Base-by-base conservation (phyloP, 257 asterid species). In the Fraxinus anomala region DNA sequence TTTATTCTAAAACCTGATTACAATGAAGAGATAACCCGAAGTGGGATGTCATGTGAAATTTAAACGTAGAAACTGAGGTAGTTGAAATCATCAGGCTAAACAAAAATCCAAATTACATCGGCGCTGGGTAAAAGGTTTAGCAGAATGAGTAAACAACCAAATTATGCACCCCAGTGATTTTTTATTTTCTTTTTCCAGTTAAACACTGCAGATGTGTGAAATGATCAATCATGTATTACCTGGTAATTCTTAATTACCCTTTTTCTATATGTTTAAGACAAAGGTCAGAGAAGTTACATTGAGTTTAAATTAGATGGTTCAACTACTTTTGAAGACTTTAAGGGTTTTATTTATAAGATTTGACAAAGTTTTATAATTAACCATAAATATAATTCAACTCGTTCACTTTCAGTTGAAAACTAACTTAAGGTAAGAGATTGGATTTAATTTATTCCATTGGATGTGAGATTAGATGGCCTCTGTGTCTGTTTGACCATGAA, bases 31-130 rank as follows among this genome's bases (percentile, higher is more conserved):
- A 24, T 24, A 63, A 63, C 69, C 69, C 11, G 69, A 63, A 63
- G 21, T 11, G 19, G n/a, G 34, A 63, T 4, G 69, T 63, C 16
- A 63, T 63, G 8, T 26, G 19, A 63, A 63, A 26, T 63, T 63
- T 63, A 63, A 63, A 63, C 5, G 92, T 88, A 87, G 86, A 83
- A 81, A 77, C 71, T 77, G 85, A 84, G 79, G 83, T 80, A 87
- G 90, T 83, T 83, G 81, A 83, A 91, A 82, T 86, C 91, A 88
- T 82, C 86, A 80, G 80, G 89, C 89, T 83, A 91, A 85, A 84
- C 85, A 83, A 77, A 84, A 80, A 82, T 80, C 82, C 85, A 85
- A 76, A 83, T 79, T 56, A n/a, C 31, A 86, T 80, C 77, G 77
- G 85, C 87, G 2, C 86, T 39, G 79, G 77, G 47, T 73, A 77